phyloP scores from a whole-genome alignment of 1,284 basidiomycete species.

The Rhodotorula sp. region DNA sequence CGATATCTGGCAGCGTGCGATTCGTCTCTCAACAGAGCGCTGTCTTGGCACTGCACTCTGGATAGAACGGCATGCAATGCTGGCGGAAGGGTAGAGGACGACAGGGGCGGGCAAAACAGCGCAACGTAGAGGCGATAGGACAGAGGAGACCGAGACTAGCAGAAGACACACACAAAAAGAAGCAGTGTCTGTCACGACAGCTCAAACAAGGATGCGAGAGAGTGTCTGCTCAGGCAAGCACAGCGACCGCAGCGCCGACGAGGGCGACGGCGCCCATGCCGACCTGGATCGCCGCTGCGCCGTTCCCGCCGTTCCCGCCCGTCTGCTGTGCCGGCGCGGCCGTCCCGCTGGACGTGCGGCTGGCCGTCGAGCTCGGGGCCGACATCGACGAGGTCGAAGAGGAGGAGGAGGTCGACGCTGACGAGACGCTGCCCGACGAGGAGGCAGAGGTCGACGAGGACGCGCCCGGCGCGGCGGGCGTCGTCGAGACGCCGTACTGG shows the following conservation, averaged over 20 bases:
- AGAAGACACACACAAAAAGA: background rate
- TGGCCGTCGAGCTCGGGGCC: background rate
- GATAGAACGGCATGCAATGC: too few relatives aligned
- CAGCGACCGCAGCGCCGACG: background rate
- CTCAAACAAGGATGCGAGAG: background rate
- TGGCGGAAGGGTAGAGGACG: too few relatives aligned
- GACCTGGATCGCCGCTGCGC: background rate
- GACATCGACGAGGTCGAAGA: background rate
- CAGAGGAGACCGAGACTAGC: too few relatives aligned
- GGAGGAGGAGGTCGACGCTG: slow-evolving; percentile 5
- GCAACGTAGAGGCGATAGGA: too few relatives aligned
- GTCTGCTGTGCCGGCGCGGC: background rate
- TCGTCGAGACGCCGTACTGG: slow-evolving; percentile 19
- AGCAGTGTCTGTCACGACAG: background rate
- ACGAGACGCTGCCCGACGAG: slow-evolving; percentile 3
- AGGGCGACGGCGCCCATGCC: background rate
- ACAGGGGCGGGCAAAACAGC: too few relatives aligned
- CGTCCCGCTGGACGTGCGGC: background rate
- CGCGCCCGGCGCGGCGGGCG: background rate
- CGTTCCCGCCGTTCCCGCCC: background rate
- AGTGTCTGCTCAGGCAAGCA: background rate
- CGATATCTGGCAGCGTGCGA: too few relatives aligned
- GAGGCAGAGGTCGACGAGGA: slow-evolving; percentile 5
- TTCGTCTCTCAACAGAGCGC: too few relatives aligned
- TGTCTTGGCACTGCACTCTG: too few relatives aligned